Percentiles rank a stretch among this genome's conserved stretches.
phyloP scores from a whole-genome alignment of 164 flowering plant genomes.

The Cinnamomum chago region DNA sequence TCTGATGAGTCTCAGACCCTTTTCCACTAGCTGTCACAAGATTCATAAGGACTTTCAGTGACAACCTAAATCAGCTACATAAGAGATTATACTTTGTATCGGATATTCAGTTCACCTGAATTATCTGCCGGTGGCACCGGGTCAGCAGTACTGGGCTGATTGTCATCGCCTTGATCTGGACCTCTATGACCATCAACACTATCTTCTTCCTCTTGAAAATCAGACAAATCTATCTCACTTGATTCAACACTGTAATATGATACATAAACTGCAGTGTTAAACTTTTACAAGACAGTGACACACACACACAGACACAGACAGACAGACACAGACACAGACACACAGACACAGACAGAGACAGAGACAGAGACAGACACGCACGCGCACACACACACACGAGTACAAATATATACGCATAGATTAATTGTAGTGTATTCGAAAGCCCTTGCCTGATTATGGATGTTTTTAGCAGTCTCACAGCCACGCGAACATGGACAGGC shows the following conservation, averaged over 20 bases:
- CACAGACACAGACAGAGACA: too few relatives aligned
- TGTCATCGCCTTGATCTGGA: slow-evolving; percentile 31
- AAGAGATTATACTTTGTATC: neutral
- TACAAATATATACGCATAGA: slow-evolving; percentile 8
- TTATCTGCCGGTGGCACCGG: slow-evolving; percentile 34
- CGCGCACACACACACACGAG: too few relatives aligned
- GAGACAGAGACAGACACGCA: too few relatives aligned
- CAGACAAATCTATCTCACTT: slow-evolving; percentile 87
- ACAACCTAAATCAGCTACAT: neutral
- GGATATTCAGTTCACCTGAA: slow-evolving; percentile 28
- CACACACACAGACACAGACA: too few relatives aligned
- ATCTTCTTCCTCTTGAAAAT: slow-evolving; percentile 57
- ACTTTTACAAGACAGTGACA: too few relatives aligned
- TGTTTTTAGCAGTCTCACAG: slow-evolving; percentile 76
- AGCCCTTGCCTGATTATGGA: slow-evolving; percentile 72
- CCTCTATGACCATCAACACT: slow-evolving; percentile 26
- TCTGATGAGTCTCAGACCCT: slow-evolving; percentile 30
- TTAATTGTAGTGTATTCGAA: neutral
- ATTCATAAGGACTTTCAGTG: neutral
- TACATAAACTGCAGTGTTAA: neutral
- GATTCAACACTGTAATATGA: slow-evolving; percentile 74
- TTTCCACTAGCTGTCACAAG: slow-evolving; percentile 37
- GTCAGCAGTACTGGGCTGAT: slow-evolving; percentile 32
- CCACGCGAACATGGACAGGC: slow-evolving; percentile 67
- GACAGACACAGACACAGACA: too few relatives aligned